Base-by-base conservation (phyloP, 2,329 filamentous ascomycete genomes). In the Cercospora zeina region DNA sequence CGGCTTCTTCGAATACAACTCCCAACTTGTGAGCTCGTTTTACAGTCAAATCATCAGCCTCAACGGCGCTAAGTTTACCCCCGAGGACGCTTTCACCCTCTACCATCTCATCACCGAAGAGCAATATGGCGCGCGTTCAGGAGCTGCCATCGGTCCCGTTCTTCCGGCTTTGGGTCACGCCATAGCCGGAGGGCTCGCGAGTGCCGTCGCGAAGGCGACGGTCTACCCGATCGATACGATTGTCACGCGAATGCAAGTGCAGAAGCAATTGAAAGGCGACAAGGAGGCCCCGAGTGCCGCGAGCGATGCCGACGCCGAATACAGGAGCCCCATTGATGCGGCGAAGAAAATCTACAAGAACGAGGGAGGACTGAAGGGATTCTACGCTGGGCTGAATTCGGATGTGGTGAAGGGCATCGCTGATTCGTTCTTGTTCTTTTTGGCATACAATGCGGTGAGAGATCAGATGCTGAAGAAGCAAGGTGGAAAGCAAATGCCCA, bases 341-440 rank as follows among this genome's bases (percentile, higher is more conserved):
- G 83, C 89, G 39, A 78, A 80, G 62, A 87, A 85, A 73, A 95
- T 96, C 67, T 89, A 88, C 70, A 77, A 80, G 34, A 80, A 83
- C 33, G 89, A 92, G 74, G 90, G 90, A n/a, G 86, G 89, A 3
- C 67, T 87, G 16, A 72, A 74, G 56, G 89, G 88, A 0, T 87
- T 96, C 67, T 96, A 82, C 66, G 79, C 75, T 24, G 80, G 80
- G 4, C 70, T 78, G 8, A 64, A 67, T 14, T 75, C 76, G 8
- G 80, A 82, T 68, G 76, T 78, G 1, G 67, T 74, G 27, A 82
- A 82, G 67, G 76, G 77, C 47, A 74, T 82, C 11, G 75, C 85
- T 31, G 91, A 95, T 77, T 90, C 88, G 61, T 93, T 95, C 73
- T 81, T 96, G 56, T 96, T 96, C 80, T 96, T 96, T 77, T 82